Base-by-base conservation (phyloP, 2,329 filamentous ascomycete species). In the Colletotrichum lindemuthianum region DNA sequence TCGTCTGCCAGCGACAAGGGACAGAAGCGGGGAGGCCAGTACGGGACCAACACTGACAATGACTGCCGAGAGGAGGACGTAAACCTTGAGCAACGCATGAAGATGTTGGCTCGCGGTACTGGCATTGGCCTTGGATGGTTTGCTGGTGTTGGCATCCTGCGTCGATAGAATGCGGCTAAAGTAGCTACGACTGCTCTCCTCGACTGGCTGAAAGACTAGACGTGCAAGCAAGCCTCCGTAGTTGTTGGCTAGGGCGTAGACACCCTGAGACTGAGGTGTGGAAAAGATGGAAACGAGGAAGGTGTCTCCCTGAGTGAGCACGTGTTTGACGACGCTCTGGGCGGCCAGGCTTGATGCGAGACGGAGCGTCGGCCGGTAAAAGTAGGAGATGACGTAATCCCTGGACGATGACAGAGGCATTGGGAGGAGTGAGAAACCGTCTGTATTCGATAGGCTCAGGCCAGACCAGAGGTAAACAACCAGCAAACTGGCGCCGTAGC, bases 231-330 rank as follows among this genome's bases (percentile, higher is more conserved):
- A 86, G 2, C 94, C 92, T 24, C 96, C 96, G 75, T 96, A 99
- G 77, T 98, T 99, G 71, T 93, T 93, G 56, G 95, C 96, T 6
- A 99, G 84, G 0, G 94, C 93, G 73, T 98, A 99, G 40, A 93
- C 89, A 12, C 96, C 96, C 79, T 98, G 96, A 5, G 94, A 91
- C 45, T 88, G 83, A 1, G 96, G 86, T 0, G 89, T 88, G 7
- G 94, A 90, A 61, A 98, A 83, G 11, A 89, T 79, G 13, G 92
- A 90, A 68, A 99, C 90, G 53, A 98, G 88, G 70, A 98, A 87
- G 2, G 93, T 93, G 78, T 99, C 96, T 65, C 95, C 96, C 78
- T 98, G 93, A 0, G 96, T 98, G 56, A 99, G 86, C 56, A 98
- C 75, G 75, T 98, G 95, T 77, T 99, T 99, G 72, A 98, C 88